Evolutionary conservation across 78 protist species (phyloP), one percentile per base, ranked within the genome.

Genomic region (Dictyostelium intermedium): DNA sequence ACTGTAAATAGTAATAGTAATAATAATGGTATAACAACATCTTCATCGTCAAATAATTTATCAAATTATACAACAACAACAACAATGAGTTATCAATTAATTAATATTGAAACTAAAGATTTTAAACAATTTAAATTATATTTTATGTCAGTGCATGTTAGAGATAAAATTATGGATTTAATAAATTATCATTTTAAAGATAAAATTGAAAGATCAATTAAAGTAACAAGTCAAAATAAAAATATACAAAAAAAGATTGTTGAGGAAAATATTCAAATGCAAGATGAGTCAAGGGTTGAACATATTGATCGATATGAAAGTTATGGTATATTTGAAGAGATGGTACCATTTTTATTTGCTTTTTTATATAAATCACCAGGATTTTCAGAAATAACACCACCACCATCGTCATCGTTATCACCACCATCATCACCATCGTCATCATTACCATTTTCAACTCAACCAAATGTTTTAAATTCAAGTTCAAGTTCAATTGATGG

Each of bases 311-410:
- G 63, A 3, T 87, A 77, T 63, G 93, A 87, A 63, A 56, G 66
- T n/a, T 79, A 78, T 37, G 93, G 93, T 43, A 53, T 87, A 0
- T 87, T 87, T 66, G 93, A 87, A 45, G 93, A 87, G 9, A 39
- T 80, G 5, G 61, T 79, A 13, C 93, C 93, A 10, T 78, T 39
- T 63, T 39, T 87, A 50, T 87, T 78, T 79, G 82, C 93, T 5
- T 82, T 32, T 60, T 10, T 47, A 5, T 82, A 82, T 16, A 82
- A 37, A 35, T n/a, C 32, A 30, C 37, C 61, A 1, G 47, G 39
- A 9, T 76, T 76, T 27, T 66, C 74, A 20, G 37, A 18, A 3
- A 11, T 35, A 34, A 34, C 11, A 27, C 3, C 27, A 7, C 0
- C 80, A 35, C 4, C 23, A 27, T 11, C 81, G 1, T 1, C 69